A percentile compares a stretch with the other conserved stretches of the same genome.
Evolutionary conservation across 2,329 filamentous ascomycete genomes (phyloP).

Genomic region (Zymoseptoria tritici): DNA sequence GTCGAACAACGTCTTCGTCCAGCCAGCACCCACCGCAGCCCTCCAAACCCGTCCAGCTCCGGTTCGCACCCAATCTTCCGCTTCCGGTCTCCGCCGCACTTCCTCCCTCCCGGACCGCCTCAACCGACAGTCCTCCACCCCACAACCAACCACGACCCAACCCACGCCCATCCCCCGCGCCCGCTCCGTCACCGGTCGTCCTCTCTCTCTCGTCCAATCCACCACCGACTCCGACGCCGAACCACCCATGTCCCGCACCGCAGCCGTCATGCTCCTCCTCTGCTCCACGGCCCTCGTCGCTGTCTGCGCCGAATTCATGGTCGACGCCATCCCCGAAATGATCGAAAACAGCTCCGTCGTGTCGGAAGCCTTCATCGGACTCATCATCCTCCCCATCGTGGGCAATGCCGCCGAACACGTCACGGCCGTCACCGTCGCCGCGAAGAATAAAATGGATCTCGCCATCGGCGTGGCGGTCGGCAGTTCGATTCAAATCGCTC

Average conservation of each 20-base stretch:
- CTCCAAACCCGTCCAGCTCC: slow-evolving; percentile 10
- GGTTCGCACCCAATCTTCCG: slow-evolving; percentile 13
- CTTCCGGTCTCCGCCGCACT: slow-evolving; percentile 58
- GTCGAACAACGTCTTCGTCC: slow-evolving; percentile 61
- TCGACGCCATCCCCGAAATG: slow-evolving; percentile 63
- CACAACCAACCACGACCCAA: slow-evolving; percentile 22
- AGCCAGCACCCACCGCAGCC: slow-evolving; percentile 17
- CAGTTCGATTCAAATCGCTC: slow-evolving; percentile 71
- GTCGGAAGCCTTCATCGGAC: slow-evolving; percentile 67
- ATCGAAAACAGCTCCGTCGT: slow-evolving; percentile 49
- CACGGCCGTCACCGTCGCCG: slow-evolving; percentile 69
- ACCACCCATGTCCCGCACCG: slow-evolving; percentile 49
- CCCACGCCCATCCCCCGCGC: slow-evolving; percentile 23
- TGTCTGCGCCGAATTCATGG: slow-evolving; percentile 63
- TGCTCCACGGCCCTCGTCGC: slow-evolving; percentile 53
- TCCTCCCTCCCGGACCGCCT: slow-evolving; percentile 67
- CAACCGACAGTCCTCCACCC: slow-evolving; percentile 30
- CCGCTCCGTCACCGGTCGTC: slow-evolving; percentile 3
- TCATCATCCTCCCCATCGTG: slow-evolving; percentile 76
- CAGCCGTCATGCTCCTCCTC: slow-evolving; percentile 49
- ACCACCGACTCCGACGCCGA: slow-evolving; percentile 26
- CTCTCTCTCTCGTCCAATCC: slow-evolving; percentile 6
- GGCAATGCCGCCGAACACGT: slow-evolving; percentile 77
- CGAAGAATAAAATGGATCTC: slow-evolving; percentile 80
- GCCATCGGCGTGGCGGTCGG: slow-evolving; percentile 75